These are phyloP conservation scores for Fusarium globosum DNA, from an alignment of 2,329 filamentous ascomycete species.

Conservation along the genomic window DNA sequence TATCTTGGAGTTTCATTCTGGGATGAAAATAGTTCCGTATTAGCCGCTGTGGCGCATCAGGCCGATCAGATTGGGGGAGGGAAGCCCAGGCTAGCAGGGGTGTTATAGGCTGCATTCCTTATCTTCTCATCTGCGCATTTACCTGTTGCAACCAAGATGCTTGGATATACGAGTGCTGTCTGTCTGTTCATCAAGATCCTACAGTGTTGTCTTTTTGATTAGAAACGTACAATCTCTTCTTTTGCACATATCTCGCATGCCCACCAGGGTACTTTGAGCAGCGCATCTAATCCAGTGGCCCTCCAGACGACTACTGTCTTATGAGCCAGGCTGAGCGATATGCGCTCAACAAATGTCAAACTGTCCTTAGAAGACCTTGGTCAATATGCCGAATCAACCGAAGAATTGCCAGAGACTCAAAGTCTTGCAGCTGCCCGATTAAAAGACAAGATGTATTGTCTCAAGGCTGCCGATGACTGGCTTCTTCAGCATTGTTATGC, in stretches of 20 bases:
- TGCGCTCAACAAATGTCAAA: neutral
- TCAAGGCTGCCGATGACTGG: neutral
- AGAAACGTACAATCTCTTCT: neutral
- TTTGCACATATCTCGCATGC: neutral
- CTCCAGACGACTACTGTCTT: neutral
- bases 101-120: neutral
- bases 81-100: neutral
- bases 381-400: neutral
- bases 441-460: neutral
- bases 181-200: neutral
- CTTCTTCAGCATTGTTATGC: neutral
- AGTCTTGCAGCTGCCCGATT: neutral
- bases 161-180: neutral
- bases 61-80: neutral
- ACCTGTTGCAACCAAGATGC: neutral
- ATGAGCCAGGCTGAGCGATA: neutral
- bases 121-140: neutral
- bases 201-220: neutral
- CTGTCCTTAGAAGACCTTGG: too few species aligned
- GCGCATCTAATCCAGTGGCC: fast-evolving
- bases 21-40: neutral
- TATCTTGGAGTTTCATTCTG: neutral
- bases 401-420: neutral
- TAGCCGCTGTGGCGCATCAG: neutral
- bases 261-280: too few species aligned